Conservation (phyloP, 257 asterid genomes). For the Capsicum rhomboideum region DNA sequence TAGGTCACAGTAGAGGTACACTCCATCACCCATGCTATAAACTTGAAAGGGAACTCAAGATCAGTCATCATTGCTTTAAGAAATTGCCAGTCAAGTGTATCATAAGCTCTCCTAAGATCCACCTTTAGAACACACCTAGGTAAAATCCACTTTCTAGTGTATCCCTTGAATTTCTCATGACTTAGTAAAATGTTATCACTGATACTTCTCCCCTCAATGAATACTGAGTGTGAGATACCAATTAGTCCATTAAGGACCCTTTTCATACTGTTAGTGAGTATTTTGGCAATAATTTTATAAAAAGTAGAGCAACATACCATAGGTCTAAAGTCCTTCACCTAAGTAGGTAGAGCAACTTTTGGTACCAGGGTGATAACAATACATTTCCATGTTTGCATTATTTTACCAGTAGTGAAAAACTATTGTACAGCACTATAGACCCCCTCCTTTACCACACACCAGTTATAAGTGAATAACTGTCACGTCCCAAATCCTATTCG, state of each 20-base stretch:
- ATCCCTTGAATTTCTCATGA: too few relatives aligned
- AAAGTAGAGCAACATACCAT: neutral
- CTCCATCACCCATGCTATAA: neutral
- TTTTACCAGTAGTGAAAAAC: neutral
- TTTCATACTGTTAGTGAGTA: neutral
- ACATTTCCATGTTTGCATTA: neutral
- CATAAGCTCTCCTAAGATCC: neutral
- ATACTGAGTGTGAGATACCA: neutral
- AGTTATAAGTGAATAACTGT: neutral
- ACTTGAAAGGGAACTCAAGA: neutral
- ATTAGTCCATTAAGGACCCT: neutral
- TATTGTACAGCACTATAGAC: neutral
- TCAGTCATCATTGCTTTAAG: neutral
- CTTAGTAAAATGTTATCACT: too few relatives aligned
- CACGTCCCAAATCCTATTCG: too few relatives aligned
- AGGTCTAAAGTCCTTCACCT: neutral
- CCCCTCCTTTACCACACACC: neutral
- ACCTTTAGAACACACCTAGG: neutral
- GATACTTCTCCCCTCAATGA: neutral
- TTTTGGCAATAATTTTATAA: neutral
- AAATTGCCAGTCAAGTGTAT: too few relatives aligned
- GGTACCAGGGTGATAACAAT: neutral
- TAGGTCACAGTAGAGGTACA: neutral
- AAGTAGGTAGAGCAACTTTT: neutral
- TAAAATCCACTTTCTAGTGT: neutral